Base-by-base conservation (phyloP, 768 basidiomycete genomes). In the Lentinula aciculospora region DNA sequence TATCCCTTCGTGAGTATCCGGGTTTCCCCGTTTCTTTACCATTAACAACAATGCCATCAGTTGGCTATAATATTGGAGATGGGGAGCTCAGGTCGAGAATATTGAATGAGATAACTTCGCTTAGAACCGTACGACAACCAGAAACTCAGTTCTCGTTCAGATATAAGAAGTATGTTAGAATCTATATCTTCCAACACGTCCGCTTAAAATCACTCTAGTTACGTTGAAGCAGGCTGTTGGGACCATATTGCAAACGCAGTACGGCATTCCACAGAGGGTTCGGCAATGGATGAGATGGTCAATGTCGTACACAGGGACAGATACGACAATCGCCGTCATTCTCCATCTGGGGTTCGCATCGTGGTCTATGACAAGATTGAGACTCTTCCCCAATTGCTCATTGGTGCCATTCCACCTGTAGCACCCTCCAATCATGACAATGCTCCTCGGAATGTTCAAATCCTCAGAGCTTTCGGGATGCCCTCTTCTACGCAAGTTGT, bases 1-100 rank as follows among this genome's bases (percentile, higher is more conserved):
- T 84, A 6, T 78, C 76, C 56, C 63, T 84, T 31, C 60, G 84
- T 84, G 64, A 46, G 79, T 74, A 5, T 45, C 7, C 23, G 17
- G 12, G 42, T 37, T 28, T 23, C 1, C 4, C 29, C 19, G 23
- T 23, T 37, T 47, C 31, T 21, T 15, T 8, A 10, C 37, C 47
- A 17, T 31, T 17, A 32, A 56, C 49, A 45, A 42, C 25, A 29
- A 7, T 42, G 23, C 3, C 57, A 25, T 12, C n/a, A 74, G 73
- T 74, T 51, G 75, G 65, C 2, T 69, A 73, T 58, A 78, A 79
- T 44, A 55, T 67, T 13, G 37, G 32, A 8, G 42, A 57, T 21
- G 15, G 0, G 0, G 9, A 25, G 1, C 50, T 71, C 5, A 61
- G 65, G n/a, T 45, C 12, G 7, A 34, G 46, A 9, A 68, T 72